These are phyloP conservation scores for Calcarisporium arbuscula DNA, from an alignment of 2,329 filamentous ascomycete genomes.

Conservation along the genomic window DNA sequence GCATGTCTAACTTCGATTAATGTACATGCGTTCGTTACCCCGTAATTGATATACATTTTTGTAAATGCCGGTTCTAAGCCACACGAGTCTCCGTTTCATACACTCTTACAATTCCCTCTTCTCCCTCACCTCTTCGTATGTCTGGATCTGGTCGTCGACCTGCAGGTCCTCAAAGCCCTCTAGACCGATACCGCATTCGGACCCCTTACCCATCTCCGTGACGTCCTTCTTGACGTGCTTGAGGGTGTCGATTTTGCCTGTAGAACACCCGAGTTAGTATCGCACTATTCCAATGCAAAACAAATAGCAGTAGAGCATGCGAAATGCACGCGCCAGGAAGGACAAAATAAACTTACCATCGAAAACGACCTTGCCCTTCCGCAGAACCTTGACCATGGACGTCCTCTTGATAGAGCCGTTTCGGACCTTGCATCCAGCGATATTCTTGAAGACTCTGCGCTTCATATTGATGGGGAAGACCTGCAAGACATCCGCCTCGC, in stretches of 20 bases:
- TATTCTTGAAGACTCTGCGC: slow-evolving; percentile 60
- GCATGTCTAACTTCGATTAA: too few species aligned
- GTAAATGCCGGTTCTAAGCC: too few species aligned
- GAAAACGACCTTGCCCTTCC: slow-evolving; percentile 65
- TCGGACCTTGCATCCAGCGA: slow-evolving; percentile 82
- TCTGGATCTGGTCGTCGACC: slow-evolving; percentile 80
- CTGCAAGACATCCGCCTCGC: slow-evolving; percentile 81
- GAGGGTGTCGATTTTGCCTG: slow-evolving; percentile 72
- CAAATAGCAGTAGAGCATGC: background rate
- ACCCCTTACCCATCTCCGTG: slow-evolving; percentile 79
- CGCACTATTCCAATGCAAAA: background rate
- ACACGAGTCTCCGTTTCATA: too few species aligned
- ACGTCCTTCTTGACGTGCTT: slow-evolving; percentile 94
- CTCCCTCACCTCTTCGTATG: slow-evolving; percentile 72
- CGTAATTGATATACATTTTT: too few species aligned
- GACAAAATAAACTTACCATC: slow-evolving; percentile 60
- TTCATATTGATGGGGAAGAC: slow-evolving; percentile 80
- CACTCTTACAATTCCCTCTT: slow-evolving; percentile 53
- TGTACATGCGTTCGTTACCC: too few species aligned
- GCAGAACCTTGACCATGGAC: slow-evolving; percentile 63
- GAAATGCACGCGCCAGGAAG: background rate
- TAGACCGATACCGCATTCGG: slow-evolving; percentile 89
- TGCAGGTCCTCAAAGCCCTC: slow-evolving; percentile 71
- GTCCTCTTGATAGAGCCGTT: slow-evolving; percentile 67
- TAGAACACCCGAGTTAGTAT: slow-evolving; percentile 10